Percentiles rank a stretch among this genome's conserved stretches.
These are phyloP conservation scores for Auricularia cornea DNA, from an alignment of 768 basidiomycete species.

Conservation along the genomic window DNA sequence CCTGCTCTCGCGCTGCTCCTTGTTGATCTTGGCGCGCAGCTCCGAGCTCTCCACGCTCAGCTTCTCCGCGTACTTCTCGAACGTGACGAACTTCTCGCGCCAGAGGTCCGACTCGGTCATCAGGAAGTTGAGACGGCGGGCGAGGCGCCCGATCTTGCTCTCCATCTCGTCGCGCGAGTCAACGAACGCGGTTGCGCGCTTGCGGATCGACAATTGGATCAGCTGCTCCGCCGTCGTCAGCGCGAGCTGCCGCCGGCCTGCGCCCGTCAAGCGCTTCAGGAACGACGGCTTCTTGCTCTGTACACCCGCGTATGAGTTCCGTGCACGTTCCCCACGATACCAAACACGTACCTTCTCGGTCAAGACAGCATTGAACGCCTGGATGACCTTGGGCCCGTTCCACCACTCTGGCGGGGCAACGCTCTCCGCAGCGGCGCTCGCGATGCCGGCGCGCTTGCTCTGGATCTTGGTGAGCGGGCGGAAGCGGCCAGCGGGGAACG, in stretches of 20 bases:
- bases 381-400: constrained; percentile 84
- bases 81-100: constrained; percentile 90
- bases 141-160: constrained; percentile 84
- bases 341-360: constrained; percentile 58
- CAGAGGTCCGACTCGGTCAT: constrained; percentile 88
- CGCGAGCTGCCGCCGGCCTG: constrained; percentile 59
- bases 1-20: constrained; percentile 84
- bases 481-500: constrained; percentile 88
- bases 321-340: constrained; percentile 1
- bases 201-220: constrained; percentile 82
- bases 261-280: constrained; percentile 73
- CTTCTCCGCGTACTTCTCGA: constrained; percentile 90
- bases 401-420: constrained; percentile 92
- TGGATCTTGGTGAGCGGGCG: constrained; percentile 86
- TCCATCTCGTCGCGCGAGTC: constrained; percentile 91
- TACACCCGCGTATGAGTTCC: constrained; percentile 5
- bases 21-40: constrained; percentile 78
- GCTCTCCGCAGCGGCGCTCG: constrained; percentile 77
- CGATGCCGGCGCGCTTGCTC: constrained; percentile 71
- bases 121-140: constrained; percentile 78
- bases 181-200: constrained; percentile 89
- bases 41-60: constrained; percentile 81
- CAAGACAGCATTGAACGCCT: constrained; percentile 81
- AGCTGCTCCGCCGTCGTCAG: constrained; percentile 75
- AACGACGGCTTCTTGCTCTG: constrained; percentile 86